Percentiles rank a stretch among this genome's conserved stretches.
Conservation (phyloP, 257 asterid species). For the Ocimum tenuiflorum region DNA sequence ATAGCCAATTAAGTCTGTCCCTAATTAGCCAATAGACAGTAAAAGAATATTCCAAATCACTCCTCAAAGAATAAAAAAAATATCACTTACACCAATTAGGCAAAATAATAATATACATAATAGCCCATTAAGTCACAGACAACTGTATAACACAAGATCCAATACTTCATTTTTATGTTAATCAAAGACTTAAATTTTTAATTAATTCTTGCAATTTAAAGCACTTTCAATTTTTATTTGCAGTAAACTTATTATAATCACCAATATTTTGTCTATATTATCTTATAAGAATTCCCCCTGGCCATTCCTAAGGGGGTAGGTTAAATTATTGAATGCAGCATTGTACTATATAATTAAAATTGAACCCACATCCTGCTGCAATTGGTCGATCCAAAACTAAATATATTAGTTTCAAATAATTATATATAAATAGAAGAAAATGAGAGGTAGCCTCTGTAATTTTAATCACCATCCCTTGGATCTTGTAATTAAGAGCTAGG, state of each 20-base stretch:
- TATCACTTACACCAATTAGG: too few relatives aligned
- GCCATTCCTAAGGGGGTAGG: neutral
- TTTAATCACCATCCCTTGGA: constrained; percentile 15
- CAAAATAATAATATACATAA: constrained; percentile 4
- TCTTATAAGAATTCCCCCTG: constrained; percentile 18
- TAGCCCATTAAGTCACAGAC: constrained; percentile 19
- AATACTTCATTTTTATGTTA: constrained; percentile 25
- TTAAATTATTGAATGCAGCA: constrained; percentile 1
- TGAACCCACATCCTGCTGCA: neutral
- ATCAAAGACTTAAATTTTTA: neutral
- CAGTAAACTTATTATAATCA: constrained; percentile 9
- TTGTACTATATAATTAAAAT: neutral
- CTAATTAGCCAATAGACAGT: too few relatives aligned
- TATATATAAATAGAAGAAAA: neutral
- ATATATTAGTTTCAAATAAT: neutral
- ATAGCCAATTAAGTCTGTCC: too few relatives aligned
- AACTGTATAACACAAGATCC: constrained; percentile 52
- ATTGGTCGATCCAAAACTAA: too few relatives aligned
- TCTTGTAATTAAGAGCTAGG: constrained; percentile 9
- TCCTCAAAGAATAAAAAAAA: too few relatives aligned
- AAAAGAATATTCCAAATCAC: too few relatives aligned
- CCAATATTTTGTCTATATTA: constrained; percentile 28
- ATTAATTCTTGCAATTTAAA: neutral
- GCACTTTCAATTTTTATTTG: constrained; percentile 3
- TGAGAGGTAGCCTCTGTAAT: neutral